Percentiles rank a stretch among this genome's conserved stretches.
Evolutionary conservation across 2,329 filamentous ascomycete species (phyloP).

Genomic region (Hypoxylon sp.): DNA sequence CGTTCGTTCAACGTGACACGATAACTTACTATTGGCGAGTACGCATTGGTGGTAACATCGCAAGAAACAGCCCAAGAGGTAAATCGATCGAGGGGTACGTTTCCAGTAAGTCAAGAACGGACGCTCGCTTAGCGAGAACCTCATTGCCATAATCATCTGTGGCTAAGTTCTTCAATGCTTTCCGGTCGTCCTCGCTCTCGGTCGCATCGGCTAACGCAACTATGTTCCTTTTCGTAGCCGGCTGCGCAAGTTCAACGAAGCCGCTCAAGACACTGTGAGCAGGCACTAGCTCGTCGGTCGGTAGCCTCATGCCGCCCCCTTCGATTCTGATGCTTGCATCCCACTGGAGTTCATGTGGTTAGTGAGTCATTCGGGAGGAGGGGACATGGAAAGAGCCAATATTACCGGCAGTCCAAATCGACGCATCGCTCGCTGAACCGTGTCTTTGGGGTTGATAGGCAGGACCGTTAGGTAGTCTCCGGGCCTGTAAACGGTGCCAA

Average conservation of each 20-base stretch:
- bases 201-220: slow-evolving; percentile 61
- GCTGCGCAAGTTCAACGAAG: slow-evolving; percentile 41
- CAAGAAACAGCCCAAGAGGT: slow-evolving; percentile 57
- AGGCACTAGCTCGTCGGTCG: slow-evolving; percentile 26
- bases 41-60: slow-evolving; percentile 73
- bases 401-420: slow-evolving; percentile 58
- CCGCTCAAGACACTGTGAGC: slow-evolving; percentile 28
- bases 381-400: slow-evolving; percentile 54
- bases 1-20: background rate
- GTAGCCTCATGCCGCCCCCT: slow-evolving; percentile 27
- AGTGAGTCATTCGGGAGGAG: slow-evolving; percentile 57
- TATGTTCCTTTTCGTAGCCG: slow-evolving; percentile 58
- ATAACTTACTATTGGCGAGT: slow-evolving; percentile 64
- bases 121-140: slow-evolving; percentile 61
- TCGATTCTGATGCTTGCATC: slow-evolving; percentile 33
- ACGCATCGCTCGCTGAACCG: slow-evolving; percentile 66
- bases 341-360: slow-evolving; percentile 20
- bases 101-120: slow-evolving; percentile 50
- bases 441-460: slow-evolving; percentile 67
- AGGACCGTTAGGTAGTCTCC: slow-evolving; percentile 74
- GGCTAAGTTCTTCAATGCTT: slow-evolving; percentile 51
- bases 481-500: slow-evolving; percentile 65
- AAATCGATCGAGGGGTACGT: slow-evolving; percentile 56
- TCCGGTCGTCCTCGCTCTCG: slow-evolving; percentile 58
- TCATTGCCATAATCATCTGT: slow-evolving; percentile 46